Base-by-base conservation (phyloP, 495 filamentous ascomycete species). In the Aspergillus ostianus region DNA sequence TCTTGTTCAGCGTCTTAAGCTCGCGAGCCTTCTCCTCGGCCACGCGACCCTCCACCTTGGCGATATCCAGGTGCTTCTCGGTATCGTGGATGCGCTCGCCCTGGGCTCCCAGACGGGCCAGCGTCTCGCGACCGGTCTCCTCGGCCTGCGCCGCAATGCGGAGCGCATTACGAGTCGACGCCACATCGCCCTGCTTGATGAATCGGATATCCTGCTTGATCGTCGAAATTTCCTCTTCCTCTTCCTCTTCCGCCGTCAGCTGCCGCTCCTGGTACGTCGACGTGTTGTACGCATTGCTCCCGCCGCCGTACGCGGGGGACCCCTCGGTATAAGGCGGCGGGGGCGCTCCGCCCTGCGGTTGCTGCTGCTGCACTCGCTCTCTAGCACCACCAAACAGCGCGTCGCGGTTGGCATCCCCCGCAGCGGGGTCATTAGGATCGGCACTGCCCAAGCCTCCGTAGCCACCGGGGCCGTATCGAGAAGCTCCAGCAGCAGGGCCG, bases 51-150 rank as follows among this genome's bases (percentile, higher is more conserved):
- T 91, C 85, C 44, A 82, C 83, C 4, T 80, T 73, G 0, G 89
- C 86, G 54, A 86, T 77, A 61, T 93, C 88, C 23, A 94, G 77
- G 52, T 89, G 88, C 70, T 80, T 83, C 65, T 93, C 89, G 2
- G 88, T 87, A 63, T 91, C 88, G 70, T 94, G 85, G 47, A 95
- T 82, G 5, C 84, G 81, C 60, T 95, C 91, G 59, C 85, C 84
- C 69, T 96, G 91, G 9, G 79, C 82, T 45, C 87, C 87, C 9
- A 95, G 85, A 45, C 87, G 80, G 20, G 82, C 85, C 13, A 92
- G 75, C 0, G 87, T 93, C 48, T 82, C 79, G 17, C 83, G 78
- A 26, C 87, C 88, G n/a, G 85, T 86, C 59, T 92, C 86, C 61
- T 90, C 83, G 2, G 88, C 85, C 69, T 91, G 84, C 13, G 81